Evolutionary conservation across 2,329 filamentous ascomycete genomes (phyloP).

Genomic region (Colletotrichum lindemuthianum): DNA sequence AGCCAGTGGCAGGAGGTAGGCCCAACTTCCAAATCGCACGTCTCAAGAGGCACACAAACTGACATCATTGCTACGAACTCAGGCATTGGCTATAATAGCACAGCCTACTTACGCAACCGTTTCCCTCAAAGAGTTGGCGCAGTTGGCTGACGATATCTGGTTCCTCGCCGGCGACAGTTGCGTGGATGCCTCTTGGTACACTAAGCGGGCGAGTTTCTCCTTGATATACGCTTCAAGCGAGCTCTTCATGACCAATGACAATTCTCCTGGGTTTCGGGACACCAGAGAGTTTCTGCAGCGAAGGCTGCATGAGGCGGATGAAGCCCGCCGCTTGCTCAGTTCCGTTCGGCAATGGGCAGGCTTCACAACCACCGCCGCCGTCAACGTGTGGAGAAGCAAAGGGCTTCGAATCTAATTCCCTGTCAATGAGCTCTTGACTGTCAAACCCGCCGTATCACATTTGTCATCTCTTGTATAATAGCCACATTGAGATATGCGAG

Average conservation of each 20-base stretch:
- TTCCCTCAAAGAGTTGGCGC: conserved; percentile 81
- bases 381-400: conserved; percentile 90
- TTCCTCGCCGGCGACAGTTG: conserved; percentile 83
- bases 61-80: background rate
- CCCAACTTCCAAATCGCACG: background rate
- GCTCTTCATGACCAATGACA: conserved; percentile 93
- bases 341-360: conserved; percentile 80
- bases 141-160: conserved; percentile 91
- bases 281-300: conserved; percentile 84
- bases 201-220: conserved; percentile 66
- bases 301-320: conserved; percentile 75
- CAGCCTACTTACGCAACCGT: conserved; percentile 80
- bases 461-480: too few relatives aligned
- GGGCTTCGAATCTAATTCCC: conserved; percentile 76
- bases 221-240: conserved; percentile 78
- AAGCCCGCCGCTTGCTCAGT: conserved; percentile 69
- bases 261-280: conserved; percentile 75
- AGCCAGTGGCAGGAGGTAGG: conserved; percentile 86
- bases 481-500: too few relatives aligned
- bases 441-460: too few relatives aligned
- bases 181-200: conserved; percentile 90
- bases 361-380: conserved; percentile 78
- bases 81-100: conserved; percentile 92
- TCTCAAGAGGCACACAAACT: too few relatives aligned
- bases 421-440: too few relatives aligned